Evolutionary conservation across 192 early-diverging fungal species (phyloP).

Genomic region (Blastocladiella britannica): DNA sequence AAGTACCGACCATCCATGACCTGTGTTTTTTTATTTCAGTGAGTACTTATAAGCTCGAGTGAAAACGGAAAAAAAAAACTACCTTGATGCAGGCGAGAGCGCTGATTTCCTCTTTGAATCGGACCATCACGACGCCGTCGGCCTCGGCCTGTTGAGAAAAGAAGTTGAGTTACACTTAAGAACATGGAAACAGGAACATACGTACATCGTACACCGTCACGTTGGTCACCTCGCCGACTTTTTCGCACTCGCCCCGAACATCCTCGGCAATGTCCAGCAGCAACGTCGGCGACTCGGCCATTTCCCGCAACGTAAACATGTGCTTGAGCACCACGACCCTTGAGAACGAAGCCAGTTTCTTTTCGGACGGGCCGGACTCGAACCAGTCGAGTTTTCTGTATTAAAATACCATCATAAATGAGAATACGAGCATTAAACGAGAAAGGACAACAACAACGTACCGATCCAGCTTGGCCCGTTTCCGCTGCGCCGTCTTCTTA

Average conservation of each 20-base stretch:
- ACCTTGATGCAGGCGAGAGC: constrained; percentile 73
- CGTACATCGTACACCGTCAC: constrained; percentile 84
- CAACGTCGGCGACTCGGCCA: constrained; percentile 73
- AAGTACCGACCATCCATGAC: constrained; percentile 81
- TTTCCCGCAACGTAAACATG: constrained; percentile 78
- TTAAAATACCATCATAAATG: neutral
- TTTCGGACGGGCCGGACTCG: constrained; percentile 43
- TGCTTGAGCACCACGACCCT: constrained; percentile 81
- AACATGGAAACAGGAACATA: constrained; percentile 1
- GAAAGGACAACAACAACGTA: neutral
- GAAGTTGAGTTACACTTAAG: neutral
- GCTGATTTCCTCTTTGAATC: constrained; percentile 59
- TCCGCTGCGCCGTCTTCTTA: neutral
- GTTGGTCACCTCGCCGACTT: constrained; percentile 80
- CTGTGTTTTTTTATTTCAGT: constrained; percentile 15
- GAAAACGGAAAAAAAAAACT: constrained; percentile 7
- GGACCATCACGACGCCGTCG: constrained; percentile 71
- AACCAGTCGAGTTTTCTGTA: constrained; percentile 77
- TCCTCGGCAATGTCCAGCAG: constrained; percentile 85
- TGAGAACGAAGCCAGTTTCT: constrained; percentile 45
- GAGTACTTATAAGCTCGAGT: neutral
- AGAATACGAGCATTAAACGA: constrained; percentile 3
- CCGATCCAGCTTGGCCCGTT: neutral
- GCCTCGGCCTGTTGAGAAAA: constrained; percentile 27
- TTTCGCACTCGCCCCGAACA: constrained; percentile 80